Evolutionary conservation across 257 asterid genomes (phyloP), one percentile per base, ranked within the genome.

Genomic region (Thymus quinquecostatus): DNA sequence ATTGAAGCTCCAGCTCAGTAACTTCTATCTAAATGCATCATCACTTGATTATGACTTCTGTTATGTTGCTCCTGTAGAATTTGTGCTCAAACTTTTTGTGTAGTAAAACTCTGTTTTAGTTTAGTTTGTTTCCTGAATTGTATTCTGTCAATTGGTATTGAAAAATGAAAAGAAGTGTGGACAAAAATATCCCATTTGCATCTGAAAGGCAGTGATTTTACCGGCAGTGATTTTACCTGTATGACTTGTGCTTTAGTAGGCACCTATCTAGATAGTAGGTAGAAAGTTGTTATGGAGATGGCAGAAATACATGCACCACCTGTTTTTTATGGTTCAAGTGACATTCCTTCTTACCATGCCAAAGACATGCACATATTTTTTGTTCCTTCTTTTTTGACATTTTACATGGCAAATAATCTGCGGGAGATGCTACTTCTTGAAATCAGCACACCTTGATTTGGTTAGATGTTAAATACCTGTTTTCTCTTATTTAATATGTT

Each of bases 401-500:
- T 13, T 34, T 11, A 34, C 8, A 60, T 13, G 6, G 44, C 43
- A 12, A 60, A 12, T 27, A 34, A 34, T 30, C 13, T 60, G 0
- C 7, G 12, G 1, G 2, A n/a, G 33, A 40, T 60, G 49, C n/a
- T 8, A n/a, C 49, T 12, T 36, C 29, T n/a, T 36, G 32, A 36
- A 60, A 14, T 38, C 47, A 4, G 10, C 30, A 27, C 53, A 21
- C 9, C 3, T 38, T 41, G 38, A 63, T 28, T 63, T 10, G 41
- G 55, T 44, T 64, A 63, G 10, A 63, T 41, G 28, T 64, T 11
- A 14, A 14, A 29, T 44, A 28, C 8, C 8, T 10, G 10, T 30
- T 5, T 10, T 64, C 27, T 41, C 54, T 63, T 63, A 41, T 63
- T 43, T 32, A 5, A 11, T 29, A 27, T 8, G 50, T 78, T 66